Base-by-base conservation (phyloP, 2,329 filamentous ascomycete genomes). In the Venturia asperata region DNA sequence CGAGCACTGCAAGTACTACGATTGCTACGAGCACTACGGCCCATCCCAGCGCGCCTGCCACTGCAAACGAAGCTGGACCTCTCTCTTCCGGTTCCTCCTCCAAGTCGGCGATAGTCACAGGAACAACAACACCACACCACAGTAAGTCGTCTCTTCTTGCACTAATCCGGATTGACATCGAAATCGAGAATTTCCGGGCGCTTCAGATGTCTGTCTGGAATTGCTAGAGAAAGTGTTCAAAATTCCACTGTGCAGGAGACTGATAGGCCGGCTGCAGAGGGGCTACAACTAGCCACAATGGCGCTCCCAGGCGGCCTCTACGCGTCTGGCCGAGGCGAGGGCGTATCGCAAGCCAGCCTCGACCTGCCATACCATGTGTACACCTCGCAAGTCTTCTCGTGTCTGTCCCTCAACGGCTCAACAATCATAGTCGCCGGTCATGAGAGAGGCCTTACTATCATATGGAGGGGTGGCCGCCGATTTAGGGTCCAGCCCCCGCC, bases 401-500 rank as follows among this genome's bases (percentile, higher is more conserved):
- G 83, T 45, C 77, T 78, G 67, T 78, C 84, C 24, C 81, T 83
- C 27, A 87, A 87, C 73, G 84, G 84, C 71, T 87, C 85, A 3
- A 83, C 82, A 2, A 77, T 88, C 66, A 77, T 87, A 56, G 70
- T 87, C 15, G 86, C 85, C 69, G 85, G 82, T 60, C 81, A 86
- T 68, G 81, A 83, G 52, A 78, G 77, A 52, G 86, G 85, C 5
- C 69, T 88, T 27, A 80, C 81, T 66, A 74, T 87, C 61, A 69
- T 85, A 39, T 88, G 85, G 85, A 79, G 83, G 73, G 84, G 84
- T 55, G 85, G 85, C 4, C 78, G 77, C 39, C 74, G 11, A 27
- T 42, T 61, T 24, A 30, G 17, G 15, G 10, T 27, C 15, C 37
- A 42, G 15, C 27, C 24, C 17, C 0, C 1, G 1, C 21, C n/a